Conservation (phyloP, 495 filamentous ascomycete genomes). For the Parachaetomium inaequale region DNA sequence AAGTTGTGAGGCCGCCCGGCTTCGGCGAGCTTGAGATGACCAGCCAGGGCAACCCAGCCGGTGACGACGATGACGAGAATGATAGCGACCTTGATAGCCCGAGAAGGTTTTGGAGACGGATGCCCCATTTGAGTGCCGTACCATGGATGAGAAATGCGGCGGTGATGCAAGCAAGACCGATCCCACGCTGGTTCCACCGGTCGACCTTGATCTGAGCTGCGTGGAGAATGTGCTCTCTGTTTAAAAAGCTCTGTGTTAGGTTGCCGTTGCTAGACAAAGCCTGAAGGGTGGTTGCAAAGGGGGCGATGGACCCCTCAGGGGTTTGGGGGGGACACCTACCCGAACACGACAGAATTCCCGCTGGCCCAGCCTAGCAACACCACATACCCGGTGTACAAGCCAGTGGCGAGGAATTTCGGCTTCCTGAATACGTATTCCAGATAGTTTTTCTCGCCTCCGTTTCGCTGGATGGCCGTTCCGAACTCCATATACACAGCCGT, state of each 20-base stretch:
- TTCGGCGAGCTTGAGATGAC: constrained; percentile 48
- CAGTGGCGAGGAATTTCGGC: constrained; percentile 63
- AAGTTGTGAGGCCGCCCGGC: constrained; percentile 58
- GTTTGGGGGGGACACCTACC: constrained; percentile 3
- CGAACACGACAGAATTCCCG: constrained; percentile 63
- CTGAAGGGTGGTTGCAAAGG: neutral
- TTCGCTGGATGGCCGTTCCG: constrained; percentile 50
- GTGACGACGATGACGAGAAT: constrained; percentile 63
- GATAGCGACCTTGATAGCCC: constrained; percentile 66
- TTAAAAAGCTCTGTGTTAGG: neutral
- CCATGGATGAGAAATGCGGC: constrained; percentile 60
- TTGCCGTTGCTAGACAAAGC: neutral
- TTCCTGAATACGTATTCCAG: constrained; percentile 63
- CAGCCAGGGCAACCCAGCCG: constrained; percentile 61
- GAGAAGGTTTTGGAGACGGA: constrained; percentile 62
- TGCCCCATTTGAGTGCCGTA: constrained; percentile 61
- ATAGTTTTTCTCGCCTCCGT: constrained; percentile 62
- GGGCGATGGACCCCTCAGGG: neutral
- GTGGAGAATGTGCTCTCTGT: constrained; percentile 62
- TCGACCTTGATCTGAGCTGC: constrained; percentile 56
- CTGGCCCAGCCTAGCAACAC: constrained; percentile 54
- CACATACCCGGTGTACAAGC: constrained; percentile 58
- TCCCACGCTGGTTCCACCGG: constrained; percentile 65
- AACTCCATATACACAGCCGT: constrained; percentile 65
- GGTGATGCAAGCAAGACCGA: constrained; percentile 63